phyloP scores from a whole-genome alignment of 83 land plant genomes.

The Diphasiastrum complanatum region DNA sequence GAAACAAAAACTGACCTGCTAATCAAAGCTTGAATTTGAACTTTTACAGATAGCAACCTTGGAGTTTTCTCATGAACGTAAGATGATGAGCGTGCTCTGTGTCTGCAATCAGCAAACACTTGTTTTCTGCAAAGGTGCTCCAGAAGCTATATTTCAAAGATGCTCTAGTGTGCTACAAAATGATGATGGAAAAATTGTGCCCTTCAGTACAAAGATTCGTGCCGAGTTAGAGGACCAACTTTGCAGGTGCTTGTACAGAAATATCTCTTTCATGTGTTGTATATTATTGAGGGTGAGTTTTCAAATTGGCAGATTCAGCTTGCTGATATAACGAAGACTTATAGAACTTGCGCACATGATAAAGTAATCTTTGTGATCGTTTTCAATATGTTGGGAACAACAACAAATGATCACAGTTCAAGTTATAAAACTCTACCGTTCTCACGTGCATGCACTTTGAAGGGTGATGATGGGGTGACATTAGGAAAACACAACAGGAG shows the following conservation, averaged over 20 bases:
- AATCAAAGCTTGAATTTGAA: background rate
- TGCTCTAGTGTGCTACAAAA: constrained; percentile 83
- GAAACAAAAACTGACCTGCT: background rate
- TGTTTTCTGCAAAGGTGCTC: constrained; percentile 92
- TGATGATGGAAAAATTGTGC: constrained; percentile 75
- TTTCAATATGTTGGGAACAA: no score
- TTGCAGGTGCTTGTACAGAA: constrained; percentile 37
- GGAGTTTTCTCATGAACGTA: constrained; percentile 95
- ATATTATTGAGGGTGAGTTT: background rate
- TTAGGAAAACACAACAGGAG: no score
- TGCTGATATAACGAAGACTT: no score
- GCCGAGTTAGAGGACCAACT: constrained; percentile 65
- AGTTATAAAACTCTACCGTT: no score
- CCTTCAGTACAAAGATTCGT: constrained; percentile 55
- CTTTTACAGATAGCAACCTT: constrained; percentile 53
- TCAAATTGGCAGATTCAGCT: constrained; percentile 1
- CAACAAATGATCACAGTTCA: no score
- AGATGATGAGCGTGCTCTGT: constrained; percentile 98
- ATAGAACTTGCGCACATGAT: no score
- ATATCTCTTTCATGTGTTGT: background rate
- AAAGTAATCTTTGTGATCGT: no score
- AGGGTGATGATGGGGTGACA: no score
- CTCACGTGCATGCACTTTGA: no score
- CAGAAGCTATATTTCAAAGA: constrained; percentile 76
- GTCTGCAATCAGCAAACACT: constrained; percentile 62